A percentile compares a stretch with the other conserved stretches of the same genome.
These are phyloP conservation scores for Eudorina sp. DNA, from an alignment of 139 green algal species.

Conservation along the genomic window DNA sequence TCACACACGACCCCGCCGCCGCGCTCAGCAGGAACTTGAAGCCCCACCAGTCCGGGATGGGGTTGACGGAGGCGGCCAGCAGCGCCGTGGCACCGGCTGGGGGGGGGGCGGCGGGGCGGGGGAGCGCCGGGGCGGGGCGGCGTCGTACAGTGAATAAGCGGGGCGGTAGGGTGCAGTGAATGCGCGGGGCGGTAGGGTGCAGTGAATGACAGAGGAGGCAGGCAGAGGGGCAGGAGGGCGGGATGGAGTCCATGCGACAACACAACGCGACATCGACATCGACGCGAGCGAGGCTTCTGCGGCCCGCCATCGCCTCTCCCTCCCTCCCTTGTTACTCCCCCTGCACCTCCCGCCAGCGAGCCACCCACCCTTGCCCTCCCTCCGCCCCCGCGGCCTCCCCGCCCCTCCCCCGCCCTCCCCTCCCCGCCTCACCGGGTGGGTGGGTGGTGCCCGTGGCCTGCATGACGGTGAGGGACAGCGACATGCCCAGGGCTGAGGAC, in stretches of 20 bases:
- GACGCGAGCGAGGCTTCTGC: no score
- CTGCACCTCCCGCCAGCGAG: neutral
- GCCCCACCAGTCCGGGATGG: constrained; percentile 34
- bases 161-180: neutral
- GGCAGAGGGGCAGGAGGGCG: neutral
- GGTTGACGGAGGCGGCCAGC: neutral
- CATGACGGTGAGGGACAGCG: constrained; percentile 32
- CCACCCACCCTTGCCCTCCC: neutral
- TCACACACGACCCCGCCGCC: neutral
- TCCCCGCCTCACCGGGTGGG: constrained; percentile 10
- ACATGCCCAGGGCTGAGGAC: constrained; percentile 35
- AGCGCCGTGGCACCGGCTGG: constrained; percentile 43
- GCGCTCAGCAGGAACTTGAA: constrained; percentile 43
- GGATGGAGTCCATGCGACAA: neutral
- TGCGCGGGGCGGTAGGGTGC: neutral
- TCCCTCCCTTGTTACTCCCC: no score
- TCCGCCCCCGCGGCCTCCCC: neutral
- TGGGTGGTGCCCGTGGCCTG: constrained; percentile 41
- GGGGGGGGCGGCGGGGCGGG: neutral
- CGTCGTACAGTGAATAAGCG: no score
- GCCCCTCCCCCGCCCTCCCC: neutral
- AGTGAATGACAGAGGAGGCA: neutral
- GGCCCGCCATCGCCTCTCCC: no score
- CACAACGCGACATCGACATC: no score
- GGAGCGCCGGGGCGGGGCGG: neutral